Conservation (phyloP, 352 stramenopile genomes). For the Lagenidium sp. region DNA sequence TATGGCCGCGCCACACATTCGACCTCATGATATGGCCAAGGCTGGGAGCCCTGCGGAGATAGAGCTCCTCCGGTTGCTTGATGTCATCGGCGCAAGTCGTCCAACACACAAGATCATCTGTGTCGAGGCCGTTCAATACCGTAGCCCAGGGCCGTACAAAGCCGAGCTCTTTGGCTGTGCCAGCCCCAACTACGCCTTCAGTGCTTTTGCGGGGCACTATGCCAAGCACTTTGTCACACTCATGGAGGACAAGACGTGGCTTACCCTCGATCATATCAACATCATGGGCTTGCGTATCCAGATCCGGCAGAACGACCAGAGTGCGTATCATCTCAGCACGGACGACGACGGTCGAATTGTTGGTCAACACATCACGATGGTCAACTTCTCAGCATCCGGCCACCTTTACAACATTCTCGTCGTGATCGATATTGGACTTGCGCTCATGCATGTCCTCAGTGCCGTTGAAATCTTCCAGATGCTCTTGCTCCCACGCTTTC, state of each 20-base stretch:
- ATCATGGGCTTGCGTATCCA: constrained; percentile 2
- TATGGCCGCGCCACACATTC: constrained; percentile 14
- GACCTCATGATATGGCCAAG: not conserved
- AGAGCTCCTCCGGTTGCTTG: not conserved
- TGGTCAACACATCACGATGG: not conserved
- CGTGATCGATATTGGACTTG: not conserved
- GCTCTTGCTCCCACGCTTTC: not conserved
- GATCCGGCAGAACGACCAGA: constrained; percentile 10
- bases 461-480: not conserved
- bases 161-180: constrained; percentile 8
- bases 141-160: not conserved
- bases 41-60: not conserved
- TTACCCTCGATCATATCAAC: constrained; percentile 6
- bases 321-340: not conserved
- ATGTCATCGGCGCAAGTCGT: not conserved
- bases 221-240: constrained; percentile 1
- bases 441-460: not conserved
- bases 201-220: constrained; percentile 2
- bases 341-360: not conserved
- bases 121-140: not conserved
- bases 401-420: not conserved
- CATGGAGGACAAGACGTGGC: constrained; percentile 6
- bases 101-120: not conserved
- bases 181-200: constrained; percentile 1
- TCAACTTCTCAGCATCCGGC: constrained; percentile 1